phyloP scores from a whole-genome alignment of 768 basidiomycete species.

The Kwoniella pini region DNA sequence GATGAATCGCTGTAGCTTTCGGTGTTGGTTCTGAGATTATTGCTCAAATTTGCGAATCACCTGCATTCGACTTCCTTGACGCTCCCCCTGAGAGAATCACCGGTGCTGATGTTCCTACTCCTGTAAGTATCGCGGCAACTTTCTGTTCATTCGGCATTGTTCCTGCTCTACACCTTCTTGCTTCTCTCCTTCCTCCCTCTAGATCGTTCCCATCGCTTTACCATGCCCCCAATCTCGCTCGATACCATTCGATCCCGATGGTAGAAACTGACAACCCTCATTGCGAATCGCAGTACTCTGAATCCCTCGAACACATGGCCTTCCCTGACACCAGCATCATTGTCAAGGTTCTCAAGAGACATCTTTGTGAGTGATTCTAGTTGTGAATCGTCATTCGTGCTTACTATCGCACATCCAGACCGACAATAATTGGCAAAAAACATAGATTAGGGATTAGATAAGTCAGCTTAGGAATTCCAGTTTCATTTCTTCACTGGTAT shows the following conservation, averaged over 20 bases:
- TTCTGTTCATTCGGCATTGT: not conserved
- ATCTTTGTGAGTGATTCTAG: conserved; percentile 47
- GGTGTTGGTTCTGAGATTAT: conserved; percentile 98
- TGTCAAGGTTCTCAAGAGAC: conserved; percentile 89
- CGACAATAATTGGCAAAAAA: conserved; percentile 30
- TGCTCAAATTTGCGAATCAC: conserved; percentile 95
- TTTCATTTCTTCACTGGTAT: not conserved
- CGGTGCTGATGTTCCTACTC: conserved; percentile 94
- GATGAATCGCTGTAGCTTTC: conserved; percentile 70
- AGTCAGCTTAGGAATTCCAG: not conserved
- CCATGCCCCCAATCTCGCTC: too few relatives aligned
- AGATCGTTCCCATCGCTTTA: too few relatives aligned
- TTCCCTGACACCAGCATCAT: conserved; percentile 93
- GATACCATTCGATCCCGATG: not conserved
- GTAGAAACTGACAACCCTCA: conserved; percentile 4
- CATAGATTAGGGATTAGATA: not conserved
- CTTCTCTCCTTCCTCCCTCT: not conserved
- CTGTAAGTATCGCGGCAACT: conserved; percentile 69
- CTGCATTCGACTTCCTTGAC: conserved; percentile 97
- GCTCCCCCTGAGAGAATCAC: conserved; percentile 97
- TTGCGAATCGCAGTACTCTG: conserved; percentile 69
- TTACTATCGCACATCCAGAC: conserved; percentile 16
- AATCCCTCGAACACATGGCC: conserved; percentile 79
- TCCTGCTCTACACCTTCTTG: not conserved
- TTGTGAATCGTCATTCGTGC: not conserved